Percentiles rank a stretch among this genome's conserved stretches.
Evolutionary conservation across 2,329 filamentous ascomycete genomes (phyloP).

Genomic region (Colletotrichum truncatum): DNA sequence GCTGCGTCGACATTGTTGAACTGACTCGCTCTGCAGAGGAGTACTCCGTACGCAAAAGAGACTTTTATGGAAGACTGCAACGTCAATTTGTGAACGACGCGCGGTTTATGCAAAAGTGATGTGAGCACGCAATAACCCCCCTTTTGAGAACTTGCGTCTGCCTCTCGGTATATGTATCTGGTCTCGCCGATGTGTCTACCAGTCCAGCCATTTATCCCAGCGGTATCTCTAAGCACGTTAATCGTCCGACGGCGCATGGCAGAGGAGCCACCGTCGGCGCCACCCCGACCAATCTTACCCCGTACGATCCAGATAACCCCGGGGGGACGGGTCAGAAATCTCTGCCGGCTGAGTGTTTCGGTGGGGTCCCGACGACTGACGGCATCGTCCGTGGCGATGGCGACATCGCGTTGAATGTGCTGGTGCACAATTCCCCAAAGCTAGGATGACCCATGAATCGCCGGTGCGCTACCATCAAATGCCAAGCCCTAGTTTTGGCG

Average conservation of each 20-base stretch:
- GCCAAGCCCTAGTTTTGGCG: no score
- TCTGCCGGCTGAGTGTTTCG: accelerated
- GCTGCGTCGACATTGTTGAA: slow-evolving; percentile 36
- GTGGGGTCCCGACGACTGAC: not conserved
- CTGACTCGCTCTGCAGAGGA: not conserved
- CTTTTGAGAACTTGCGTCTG: no score
- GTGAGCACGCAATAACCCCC: not conserved
- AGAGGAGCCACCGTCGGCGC: not conserved
- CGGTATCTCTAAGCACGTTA: no score
- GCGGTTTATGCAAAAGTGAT: not conserved
- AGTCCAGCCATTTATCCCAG: no score
- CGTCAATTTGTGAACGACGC: no score
- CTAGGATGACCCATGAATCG: slow-evolving; percentile 4
- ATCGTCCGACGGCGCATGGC: no score
- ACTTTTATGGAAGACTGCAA: no score
- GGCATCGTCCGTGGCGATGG: slow-evolving; percentile 1
- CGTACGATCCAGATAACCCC: not conserved
- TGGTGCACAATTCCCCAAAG: not conserved
- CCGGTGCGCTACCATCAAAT: not conserved
- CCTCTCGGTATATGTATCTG: not conserved
- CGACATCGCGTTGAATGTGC: not conserved
- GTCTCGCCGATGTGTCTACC: no score
- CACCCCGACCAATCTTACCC: not conserved
- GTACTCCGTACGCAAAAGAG: not conserved
- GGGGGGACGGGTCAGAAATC: accelerated